Percentiles rank a stretch among this genome's conserved stretches.
Evolutionary conservation across 305 asterid species (phyloP).

Genomic region (Fraxinus albicans): DNA sequence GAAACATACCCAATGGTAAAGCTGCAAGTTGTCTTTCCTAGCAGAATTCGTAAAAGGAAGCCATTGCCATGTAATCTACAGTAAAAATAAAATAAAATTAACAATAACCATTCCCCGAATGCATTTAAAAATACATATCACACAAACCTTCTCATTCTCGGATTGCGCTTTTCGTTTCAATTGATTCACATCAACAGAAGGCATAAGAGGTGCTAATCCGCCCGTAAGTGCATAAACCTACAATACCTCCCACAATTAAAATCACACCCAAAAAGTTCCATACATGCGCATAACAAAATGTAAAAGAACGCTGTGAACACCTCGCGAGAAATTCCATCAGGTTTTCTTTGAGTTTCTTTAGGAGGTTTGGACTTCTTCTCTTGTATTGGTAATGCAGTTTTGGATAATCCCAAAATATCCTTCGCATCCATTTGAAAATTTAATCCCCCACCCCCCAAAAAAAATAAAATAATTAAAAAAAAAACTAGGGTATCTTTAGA

Average conservation of each 20-base stretch:
- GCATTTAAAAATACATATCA: background rate
- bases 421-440: conserved; percentile 74
- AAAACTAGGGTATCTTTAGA: background rate
- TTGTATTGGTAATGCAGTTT: conserved; percentile 47
- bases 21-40: conserved; percentile 78
- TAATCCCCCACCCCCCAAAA: background rate
- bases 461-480: background rate
- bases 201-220: conserved; percentile 86
- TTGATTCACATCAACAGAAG: conserved; percentile 72
- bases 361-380: conserved; percentile 86
- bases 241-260: conserved; percentile 9
- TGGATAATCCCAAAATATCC: conserved; percentile 90
- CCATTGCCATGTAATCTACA: conserved; percentile 97
- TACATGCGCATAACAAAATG: background rate
- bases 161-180: conserved; percentile 66
- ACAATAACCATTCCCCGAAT: background rate
- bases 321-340: conserved; percentile 98
- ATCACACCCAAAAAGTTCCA: background rate
- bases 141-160: conserved; percentile 79
- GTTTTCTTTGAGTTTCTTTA: conserved; percentile 94
- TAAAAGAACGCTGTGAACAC: conserved; percentile 24
- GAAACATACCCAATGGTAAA: conserved; percentile 83
- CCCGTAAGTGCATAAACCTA: conserved; percentile 97
- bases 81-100: background rate
- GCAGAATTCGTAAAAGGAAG: conserved; percentile 92